Evolutionary conservation across 1,284 basidiomycete species (phyloP).

Genomic region (Ceratobasidium sp.): DNA sequence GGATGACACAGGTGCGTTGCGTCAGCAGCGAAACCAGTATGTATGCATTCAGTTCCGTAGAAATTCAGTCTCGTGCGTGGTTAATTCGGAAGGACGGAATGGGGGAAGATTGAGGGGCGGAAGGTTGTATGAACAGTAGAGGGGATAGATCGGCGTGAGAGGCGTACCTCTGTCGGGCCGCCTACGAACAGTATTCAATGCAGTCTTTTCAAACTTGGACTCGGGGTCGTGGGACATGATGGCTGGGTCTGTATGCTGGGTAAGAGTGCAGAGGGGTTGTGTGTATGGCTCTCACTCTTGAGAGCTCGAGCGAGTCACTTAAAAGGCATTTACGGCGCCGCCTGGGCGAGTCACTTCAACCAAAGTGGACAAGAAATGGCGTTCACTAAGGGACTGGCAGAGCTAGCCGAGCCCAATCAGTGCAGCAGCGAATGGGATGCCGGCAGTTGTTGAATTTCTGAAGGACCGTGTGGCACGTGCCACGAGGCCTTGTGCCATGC

Average conservation of each 20-base stretch:
- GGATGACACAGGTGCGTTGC: no score
- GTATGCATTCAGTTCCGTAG: no score
- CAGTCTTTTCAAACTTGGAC: conserved; percentile 36
- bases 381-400: not conserved
- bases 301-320: no score
- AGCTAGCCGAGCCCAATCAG: conserved; percentile 12
- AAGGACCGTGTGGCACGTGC: not conserved
- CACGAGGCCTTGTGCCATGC: not conserved
- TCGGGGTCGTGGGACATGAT: not conserved
- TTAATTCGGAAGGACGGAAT: not conserved
- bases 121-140: not conserved
- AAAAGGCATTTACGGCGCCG: no score
- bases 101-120: not conserved
- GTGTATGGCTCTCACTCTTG: not conserved
- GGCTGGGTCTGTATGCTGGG: not conserved
- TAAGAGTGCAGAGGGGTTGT: not conserved
- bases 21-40: conserved; percentile 9
- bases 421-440: not conserved
- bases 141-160: not conserved
- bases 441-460: no score
- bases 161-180: conserved; percentile 28
- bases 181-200: conserved; percentile 38
- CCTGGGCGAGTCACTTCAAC: conserved; percentile 3
- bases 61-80: not conserved
- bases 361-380: not conserved